A percentile compares a stretch with the other conserved stretches of the same genome.
These are phyloP conservation scores for Calonectria naviculata DNA, from an alignment of 2,329 filamentous ascomycete genomes.

Conservation along the genomic window DNA sequence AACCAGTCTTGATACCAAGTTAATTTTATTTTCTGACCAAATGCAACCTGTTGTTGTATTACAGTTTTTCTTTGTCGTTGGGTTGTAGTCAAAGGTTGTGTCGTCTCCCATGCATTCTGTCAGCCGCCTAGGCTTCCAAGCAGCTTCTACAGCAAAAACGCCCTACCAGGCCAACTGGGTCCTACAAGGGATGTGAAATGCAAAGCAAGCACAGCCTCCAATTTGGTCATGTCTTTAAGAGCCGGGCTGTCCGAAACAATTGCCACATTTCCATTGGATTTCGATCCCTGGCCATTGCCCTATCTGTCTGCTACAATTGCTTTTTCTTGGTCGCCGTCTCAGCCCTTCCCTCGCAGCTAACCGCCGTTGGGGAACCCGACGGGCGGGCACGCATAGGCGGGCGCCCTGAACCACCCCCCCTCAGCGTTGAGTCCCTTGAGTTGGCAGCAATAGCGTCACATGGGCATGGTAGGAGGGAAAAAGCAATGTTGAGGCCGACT, in stretches of 20 bases:
- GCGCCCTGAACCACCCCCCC: neutral
- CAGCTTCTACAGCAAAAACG: neutral
- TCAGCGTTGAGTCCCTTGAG: neutral
- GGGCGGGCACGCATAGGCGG: neutral
- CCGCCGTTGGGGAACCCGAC: neutral
- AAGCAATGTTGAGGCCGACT: neutral
- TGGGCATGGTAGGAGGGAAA: neutral
- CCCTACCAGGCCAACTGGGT: neutral
- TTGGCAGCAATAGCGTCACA: neutral
- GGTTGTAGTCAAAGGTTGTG: neutral
- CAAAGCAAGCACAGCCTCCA: conserved; percentile 2
- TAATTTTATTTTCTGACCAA: neutral
- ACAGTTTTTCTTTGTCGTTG: neutral
- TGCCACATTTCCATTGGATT: neutral
- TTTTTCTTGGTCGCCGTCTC: neutral
- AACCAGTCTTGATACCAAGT: neutral
- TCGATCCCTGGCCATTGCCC: neutral
- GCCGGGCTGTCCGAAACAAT: conserved; percentile 5
- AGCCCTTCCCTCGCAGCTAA: neutral
- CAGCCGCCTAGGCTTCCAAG: neutral
- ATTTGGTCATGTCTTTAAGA: neutral
- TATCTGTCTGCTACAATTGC: neutral
- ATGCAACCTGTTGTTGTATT: neutral
- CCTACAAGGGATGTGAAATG: neutral
- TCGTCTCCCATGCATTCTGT: neutral